Base-by-base conservation (phyloP, 163 green algal species). In the Scenedesmus sp. region DNA sequence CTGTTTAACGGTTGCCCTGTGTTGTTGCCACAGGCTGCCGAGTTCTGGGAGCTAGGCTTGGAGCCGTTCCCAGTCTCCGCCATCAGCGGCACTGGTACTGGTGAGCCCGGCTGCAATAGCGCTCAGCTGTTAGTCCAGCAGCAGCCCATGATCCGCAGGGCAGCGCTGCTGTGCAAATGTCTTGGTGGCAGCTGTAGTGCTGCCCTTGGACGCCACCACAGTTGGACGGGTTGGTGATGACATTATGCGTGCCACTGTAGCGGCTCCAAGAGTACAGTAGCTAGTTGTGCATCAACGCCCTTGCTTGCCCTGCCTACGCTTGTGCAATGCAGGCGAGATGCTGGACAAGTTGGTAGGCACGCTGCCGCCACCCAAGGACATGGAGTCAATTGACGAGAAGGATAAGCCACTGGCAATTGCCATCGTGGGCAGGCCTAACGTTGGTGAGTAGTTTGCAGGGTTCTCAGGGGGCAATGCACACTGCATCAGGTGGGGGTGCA, bases 391-490 rank as follows among this genome's bases (percentile, higher is more conserved):
- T 24, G 94, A 97, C 22, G 92, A 93, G 9, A 86, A 92, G 7
- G 90, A 95, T 3, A 80, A 92, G 56, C 95, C 95, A 2, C 90
- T 99, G 73, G 91, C 95, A 22, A 92, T 99, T 2, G 97, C 98
- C 26, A 99, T 99, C 43, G 94, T 99, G 33, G 98, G 98, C 3
- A 94, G 98, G 30, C 98, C 98, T 42, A 99, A 99, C 93, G 98
- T 99, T 30, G 95, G 94, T 96, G 89, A 94, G 94, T 92, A 26
- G 13, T 40, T 0, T 61, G 7, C n/a, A 5, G 5, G 65, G 30
- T 40, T 37, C 40, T 76, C 3, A 37, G 37, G 65, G 7, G 7
- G 30, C 1, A 76, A 76, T 76, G 65, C 65, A 76, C 65, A 76
- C 30, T 76, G 65, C 61, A n/a, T 7, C 0, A 40, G 30, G 5